Percentiles rank a stretch among this genome's conserved stretches.
phyloP scores from a whole-genome alignment of 352 stramenopile species.

The Phytophthora agathidicida region DNA sequence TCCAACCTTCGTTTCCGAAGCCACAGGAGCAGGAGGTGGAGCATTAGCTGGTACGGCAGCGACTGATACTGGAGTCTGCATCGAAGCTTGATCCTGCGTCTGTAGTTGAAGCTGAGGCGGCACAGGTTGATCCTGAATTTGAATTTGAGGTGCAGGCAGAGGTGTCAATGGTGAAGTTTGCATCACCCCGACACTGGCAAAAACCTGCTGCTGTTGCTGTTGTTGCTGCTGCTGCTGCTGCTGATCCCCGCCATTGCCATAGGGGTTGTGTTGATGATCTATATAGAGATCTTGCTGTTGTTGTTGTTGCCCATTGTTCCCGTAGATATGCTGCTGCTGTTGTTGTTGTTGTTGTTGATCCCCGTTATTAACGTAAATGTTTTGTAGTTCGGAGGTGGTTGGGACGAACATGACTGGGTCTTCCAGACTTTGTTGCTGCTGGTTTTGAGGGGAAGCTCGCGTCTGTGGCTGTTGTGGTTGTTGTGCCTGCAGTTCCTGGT shows the following conservation, averaged over 20 bases:
- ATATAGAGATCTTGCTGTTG: slow-evolving; percentile 17
- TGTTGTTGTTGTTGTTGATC: slow-evolving; percentile 25
- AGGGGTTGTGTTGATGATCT: background rate
- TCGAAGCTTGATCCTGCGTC: slow-evolving; percentile 1
- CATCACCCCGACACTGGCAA: slow-evolving; percentile 20
- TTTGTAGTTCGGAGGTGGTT: slow-evolving; percentile 25
- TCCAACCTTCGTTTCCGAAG: slow-evolving; percentile 10
- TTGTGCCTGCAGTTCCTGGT: slow-evolving; percentile 13
- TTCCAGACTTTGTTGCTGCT: slow-evolving; percentile 11
- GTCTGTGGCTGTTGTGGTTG: slow-evolving; percentile 3
- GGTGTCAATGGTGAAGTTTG: slow-evolving; percentile 18
- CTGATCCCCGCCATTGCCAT: slow-evolving; percentile 1
- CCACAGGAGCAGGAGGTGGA: background rate
- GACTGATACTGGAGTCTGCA: slow-evolving; percentile 1
- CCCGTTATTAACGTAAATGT: slow-evolving; percentile 24
- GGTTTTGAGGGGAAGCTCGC: slow-evolving; percentile 4
- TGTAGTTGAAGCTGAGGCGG: too few species aligned
- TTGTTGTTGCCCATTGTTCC: slow-evolving; percentile 4
- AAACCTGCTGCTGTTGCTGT: slow-evolving; percentile 19
- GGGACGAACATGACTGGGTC: slow-evolving; percentile 27
- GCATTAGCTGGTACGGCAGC: background rate
- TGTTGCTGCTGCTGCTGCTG: slow-evolving; percentile 21
- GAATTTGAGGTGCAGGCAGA: slow-evolving; percentile 5
- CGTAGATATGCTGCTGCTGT: slow-evolving; percentile 12
- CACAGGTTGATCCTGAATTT: background rate